Conservation (phyloP, 768 basidiomycete species). For the Phlegmacium glaucopus region DNA sequence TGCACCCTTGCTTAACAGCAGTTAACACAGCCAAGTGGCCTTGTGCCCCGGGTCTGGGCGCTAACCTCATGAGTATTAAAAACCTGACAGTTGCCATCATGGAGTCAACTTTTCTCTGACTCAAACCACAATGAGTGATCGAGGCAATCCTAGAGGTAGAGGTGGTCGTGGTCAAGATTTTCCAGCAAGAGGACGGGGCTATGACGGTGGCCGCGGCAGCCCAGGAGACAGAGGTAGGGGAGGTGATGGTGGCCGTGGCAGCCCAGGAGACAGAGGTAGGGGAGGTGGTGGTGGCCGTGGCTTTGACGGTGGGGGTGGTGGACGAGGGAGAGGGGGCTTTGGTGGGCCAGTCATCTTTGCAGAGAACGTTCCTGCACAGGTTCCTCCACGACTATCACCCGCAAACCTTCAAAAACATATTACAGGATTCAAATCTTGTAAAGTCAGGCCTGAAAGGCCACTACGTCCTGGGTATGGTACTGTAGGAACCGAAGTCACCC, state of each 20-base stretch:
- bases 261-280: conserved; percentile 9
- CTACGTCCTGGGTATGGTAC: conserved; percentile 58
- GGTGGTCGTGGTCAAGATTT: conserved; percentile 14
- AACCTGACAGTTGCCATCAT: too few relatives aligned
- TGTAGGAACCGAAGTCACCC: conserved; percentile 39
- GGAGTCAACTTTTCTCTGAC: not conserved
- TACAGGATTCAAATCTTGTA: conserved; percentile 31
- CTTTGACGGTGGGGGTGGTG: conserved; percentile 8
- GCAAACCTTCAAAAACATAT: conserved; percentile 35
- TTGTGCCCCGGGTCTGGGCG: too few relatives aligned
- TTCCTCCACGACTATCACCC: conserved; percentile 33
- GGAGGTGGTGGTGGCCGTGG: conserved; percentile 18
- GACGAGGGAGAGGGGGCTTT: conserved; percentile 23
- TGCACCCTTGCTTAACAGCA: too few relatives aligned
- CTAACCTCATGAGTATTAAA: too few relatives aligned
- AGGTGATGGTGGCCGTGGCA: conserved; percentile 18
- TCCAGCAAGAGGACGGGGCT: conserved; percentile 9
- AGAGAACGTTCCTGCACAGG: conserved; percentile 29
- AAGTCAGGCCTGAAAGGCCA: conserved; percentile 35
- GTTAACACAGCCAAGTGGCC: too few relatives aligned
- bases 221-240: conserved; percentile 9
- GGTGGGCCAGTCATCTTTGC: conserved; percentile 35
- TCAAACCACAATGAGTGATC: conserved; percentile 20
- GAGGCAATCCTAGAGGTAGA: conserved; percentile 24
- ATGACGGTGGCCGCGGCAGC: conserved; percentile 15